A percentile compares a stretch with the other conserved stretches of the same genome.
phyloP scores from a whole-genome alignment of 768 basidiomycete species.

The Bullera alba region DNA sequence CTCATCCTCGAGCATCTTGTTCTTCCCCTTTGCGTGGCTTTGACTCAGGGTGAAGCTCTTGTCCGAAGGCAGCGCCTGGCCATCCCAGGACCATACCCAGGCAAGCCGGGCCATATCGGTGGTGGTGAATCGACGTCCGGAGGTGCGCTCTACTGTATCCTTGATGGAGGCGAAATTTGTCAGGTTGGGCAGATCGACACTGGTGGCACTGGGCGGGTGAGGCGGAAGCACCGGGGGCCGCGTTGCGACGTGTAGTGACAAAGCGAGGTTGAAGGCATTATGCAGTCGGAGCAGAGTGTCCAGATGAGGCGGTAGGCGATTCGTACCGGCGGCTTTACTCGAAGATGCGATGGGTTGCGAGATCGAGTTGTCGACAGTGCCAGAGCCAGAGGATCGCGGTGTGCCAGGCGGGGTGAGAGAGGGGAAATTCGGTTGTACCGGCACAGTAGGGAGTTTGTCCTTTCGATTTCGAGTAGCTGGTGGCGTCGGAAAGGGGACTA shows the following conservation, averaged over 20 bases:
- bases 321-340: no score
- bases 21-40: slow-evolving; percentile 3
- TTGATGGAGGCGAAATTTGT: slow-evolving; percentile 36
- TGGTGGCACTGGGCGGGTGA: slow-evolving; percentile 22
- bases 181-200: slow-evolving; percentile 31
- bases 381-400: no score
- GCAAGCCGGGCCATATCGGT: slow-evolving; percentile 35
- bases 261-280: slow-evolving; percentile 40
- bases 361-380: no score
- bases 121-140: slow-evolving; percentile 34
- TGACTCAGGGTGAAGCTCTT: slow-evolving; percentile 11
- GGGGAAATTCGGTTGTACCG: slow-evolving; percentile 3
- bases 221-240: slow-evolving; percentile 43
- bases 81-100: slow-evolving; percentile 45
- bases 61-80: slow-evolving; percentile 15
- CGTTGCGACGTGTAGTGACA: slow-evolving; percentile 41
- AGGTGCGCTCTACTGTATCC: slow-evolving; percentile 38
- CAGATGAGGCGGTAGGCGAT: slow-evolving; percentile 35
- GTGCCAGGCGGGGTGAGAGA: no score
- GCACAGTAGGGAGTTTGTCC: slow-evolving; percentile 7
- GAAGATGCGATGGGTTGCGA: no score
- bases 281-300: slow-evolving; percentile 39
- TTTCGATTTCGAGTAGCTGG: slow-evolving; percentile 19
- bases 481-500: slow-evolving; percentile 42
- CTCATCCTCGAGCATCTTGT: not conserved